Evolutionary conservation across 108 stramenopile genomes (phyloP), one percentile per base, ranked within the genome.

Genomic region (Skeletonema grethae): DNA sequence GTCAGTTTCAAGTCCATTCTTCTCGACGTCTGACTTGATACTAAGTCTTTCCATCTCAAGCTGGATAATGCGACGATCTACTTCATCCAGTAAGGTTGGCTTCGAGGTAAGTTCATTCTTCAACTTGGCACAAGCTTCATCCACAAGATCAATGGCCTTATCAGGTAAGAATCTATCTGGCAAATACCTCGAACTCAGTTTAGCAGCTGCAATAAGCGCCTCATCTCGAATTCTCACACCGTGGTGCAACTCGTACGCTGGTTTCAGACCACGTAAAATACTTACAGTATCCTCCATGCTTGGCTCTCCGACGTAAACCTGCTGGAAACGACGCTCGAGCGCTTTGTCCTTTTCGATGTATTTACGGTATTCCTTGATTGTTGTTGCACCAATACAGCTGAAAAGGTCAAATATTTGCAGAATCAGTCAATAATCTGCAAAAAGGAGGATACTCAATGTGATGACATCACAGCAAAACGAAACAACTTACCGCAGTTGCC

Each of bases 341-440:
- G 99, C 99, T 82, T 98, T 97, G 68, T 99, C 99, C 73, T 98
- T 97, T 83, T 98, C 97, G 65, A 99, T 96, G 76, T 96, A 92
- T 72, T 97, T 85, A 61, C 96, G 93, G 84, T 98, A 99, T 71
- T 99, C 99, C 68, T 95, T 93, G 25, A 97, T 82, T 3, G 99
- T 99, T 29, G 98, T 99, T 28, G 99, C 98, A 55, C 99, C 98
- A 75, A 99, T 97, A 76, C 97, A 53, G 0, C 50, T 53, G 50
- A 0, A 4, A 53, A 9, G 22, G 22, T 2, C 2, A 0, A n/a
- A 4, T 15, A 43, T n/a, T 43, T 43, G 3, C 15, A 43, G 0
- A n/a, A 43, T 43, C 1, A 43, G 41, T 43, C 3, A 3, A 43
- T 13, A 9, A n/a, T 15, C 2, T 8, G 12, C n/a, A n/a, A n/a